phyloP scores from a whole-genome alignment of 202 grass and related monocot genomes.

The Alloteropsis angusta region DNA sequence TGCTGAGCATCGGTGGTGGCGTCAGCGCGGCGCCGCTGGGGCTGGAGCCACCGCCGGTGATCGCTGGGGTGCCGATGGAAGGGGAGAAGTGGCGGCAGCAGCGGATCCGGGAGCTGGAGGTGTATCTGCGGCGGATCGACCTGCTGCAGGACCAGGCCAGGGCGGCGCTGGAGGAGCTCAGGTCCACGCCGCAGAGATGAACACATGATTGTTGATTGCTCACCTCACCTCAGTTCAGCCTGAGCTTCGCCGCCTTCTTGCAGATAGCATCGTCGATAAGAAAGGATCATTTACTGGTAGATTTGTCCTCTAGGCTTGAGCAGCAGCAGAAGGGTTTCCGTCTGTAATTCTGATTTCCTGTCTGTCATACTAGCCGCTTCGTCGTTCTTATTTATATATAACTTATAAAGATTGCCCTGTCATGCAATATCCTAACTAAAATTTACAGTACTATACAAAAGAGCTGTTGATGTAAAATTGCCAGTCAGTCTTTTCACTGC shows the following conservation, averaged over 20 bases:
- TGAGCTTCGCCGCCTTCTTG: not conserved
- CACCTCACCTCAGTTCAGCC: not conserved
- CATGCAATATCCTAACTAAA: not conserved
- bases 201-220: not conserved
- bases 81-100: conserved; percentile 82
- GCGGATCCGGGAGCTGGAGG: conserved; percentile 87
- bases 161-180: conserved; percentile 68
- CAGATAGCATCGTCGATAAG: conserved; percentile 33
- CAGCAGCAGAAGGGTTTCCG: not conserved
- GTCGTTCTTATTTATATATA: conserved; percentile 5
- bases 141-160: conserved; percentile 69
- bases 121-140: conserved; percentile 78
- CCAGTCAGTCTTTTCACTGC: not conserved
- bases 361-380: not conserved
- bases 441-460: not conserved
- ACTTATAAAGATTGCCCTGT: not conserved
- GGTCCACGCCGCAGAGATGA: conserved; percentile 19
- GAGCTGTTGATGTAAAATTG: not conserved
- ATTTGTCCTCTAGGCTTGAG: conserved; percentile 15
- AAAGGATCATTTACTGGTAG: conserved; percentile 10
- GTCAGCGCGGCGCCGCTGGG: conserved; percentile 18
- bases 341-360: conserved; percentile 18
- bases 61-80: conserved; percentile 20
- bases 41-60: conserved; percentile 26
- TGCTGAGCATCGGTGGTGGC: conserved; percentile 29